Base-by-base conservation (phyloP, 1,139 yeast species). In the Wickerhamomyces sp. region DNA sequence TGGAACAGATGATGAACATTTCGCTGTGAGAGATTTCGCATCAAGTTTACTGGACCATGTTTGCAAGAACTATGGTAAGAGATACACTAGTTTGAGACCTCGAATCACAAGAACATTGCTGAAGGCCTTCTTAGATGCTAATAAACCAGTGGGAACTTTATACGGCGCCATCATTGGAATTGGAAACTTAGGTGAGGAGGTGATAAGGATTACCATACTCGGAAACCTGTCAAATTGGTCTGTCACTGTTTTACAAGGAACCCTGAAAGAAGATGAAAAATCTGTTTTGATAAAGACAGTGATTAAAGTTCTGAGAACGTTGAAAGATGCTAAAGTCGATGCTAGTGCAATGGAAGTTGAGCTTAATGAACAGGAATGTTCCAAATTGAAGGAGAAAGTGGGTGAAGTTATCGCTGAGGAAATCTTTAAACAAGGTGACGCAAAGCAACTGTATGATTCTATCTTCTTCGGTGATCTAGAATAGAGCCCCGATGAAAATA, bases 111-210 rank as follows among this genome's bases (percentile, higher is more conserved):
- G 98, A 60, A 94, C 98, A 1, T 68, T 94, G 43, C 69, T 94
- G 42, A 80, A 95, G 52, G 97, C 97, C 0, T 85, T 94, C 50
- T 70, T 94, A 61, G 96, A 92, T 49, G 69, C 76, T 15, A 70
- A 65, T 36, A 64, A 88, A 52, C 92, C 92, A 1, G 74, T 84
- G 12, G 96, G 96, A 2, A 88, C 97, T 0, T 89, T 89, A 49
- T 92, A 85, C 54, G 99, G 99, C 31, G 85, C 97, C 4, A 76
- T 94, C 35, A 75, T 79, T 36, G 98, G 97, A 3, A 74, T 92
- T 55, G 76, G 76, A 43, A 87, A 84, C 22, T 67, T 94, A 59
- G 98, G 97, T 2, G 70, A 80, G 13, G 98, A 94, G 61, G 95
- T 94, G 8, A 78, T 92, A 28, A 77, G 96, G 48, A 82, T 92